Percentiles rank a stretch among this genome's conserved stretches.
Evolutionary conservation across 1,284 basidiomycete species (phyloP).

Genomic region (Heliocybe sulcata): DNA sequence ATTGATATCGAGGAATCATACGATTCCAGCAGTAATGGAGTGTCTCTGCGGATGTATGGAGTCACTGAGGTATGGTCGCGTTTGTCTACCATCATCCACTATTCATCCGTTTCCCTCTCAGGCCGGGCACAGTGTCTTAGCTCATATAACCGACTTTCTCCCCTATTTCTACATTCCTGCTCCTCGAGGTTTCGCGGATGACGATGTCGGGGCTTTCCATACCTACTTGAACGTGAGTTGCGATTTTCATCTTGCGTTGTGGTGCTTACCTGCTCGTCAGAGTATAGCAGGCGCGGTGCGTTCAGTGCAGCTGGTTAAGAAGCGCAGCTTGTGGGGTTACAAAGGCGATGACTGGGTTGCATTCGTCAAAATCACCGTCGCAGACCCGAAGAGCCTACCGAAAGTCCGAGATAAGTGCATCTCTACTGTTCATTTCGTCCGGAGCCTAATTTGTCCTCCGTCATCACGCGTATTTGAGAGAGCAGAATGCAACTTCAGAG

Average conservation of each 20-base stretch:
- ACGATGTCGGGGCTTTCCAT: conserved; percentile 61
- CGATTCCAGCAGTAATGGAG: conserved; percentile 36
- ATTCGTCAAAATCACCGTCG: conserved; percentile 80
- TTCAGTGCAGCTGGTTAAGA: conserved; percentile 55
- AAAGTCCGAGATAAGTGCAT: conserved; percentile 85
- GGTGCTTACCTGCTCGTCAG: conserved; percentile 14
- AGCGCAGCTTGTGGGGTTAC: conserved; percentile 83
- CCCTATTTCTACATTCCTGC: conserved; percentile 90
- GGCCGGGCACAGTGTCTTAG: conserved; percentile 84
- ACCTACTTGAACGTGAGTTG: conserved; percentile 72
- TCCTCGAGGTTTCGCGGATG: conserved; percentile 72
- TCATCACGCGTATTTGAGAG: conserved; percentile 78
- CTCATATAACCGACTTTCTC: conserved; percentile 72
- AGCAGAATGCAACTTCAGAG: conserved; percentile 71
- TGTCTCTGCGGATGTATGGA: conserved; percentile 76
- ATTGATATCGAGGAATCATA: conserved; percentile 82
- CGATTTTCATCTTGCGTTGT: not conserved
- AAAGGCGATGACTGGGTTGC: conserved; percentile 69
- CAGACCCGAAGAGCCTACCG: conserved; percentile 69
- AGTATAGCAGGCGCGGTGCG: conserved; percentile 32
- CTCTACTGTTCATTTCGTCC: not conserved
- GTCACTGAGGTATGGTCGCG: conserved; percentile 63
- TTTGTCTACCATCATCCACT: not conserved
- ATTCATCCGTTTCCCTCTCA: conserved; percentile 21
- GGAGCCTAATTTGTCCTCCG: conserved; percentile 9